Evolutionary conservation across 306 rosid species (phyloP), one percentile per base, ranked within the genome.

Genomic region (Vigna angularis): DNA sequence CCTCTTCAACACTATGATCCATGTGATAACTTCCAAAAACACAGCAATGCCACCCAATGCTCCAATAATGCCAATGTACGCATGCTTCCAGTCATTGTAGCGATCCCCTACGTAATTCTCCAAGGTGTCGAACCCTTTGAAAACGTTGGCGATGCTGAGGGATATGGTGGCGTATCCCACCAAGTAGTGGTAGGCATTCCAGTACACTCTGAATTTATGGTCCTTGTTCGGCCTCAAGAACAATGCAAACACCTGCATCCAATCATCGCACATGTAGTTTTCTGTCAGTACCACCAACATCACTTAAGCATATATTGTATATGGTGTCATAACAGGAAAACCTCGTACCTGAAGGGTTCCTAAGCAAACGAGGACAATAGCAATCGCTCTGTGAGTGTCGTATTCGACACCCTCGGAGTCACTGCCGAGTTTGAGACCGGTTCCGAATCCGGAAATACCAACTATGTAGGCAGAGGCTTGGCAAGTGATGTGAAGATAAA

Each of bases 141-240:
- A 93, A 6, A 95, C 83, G 82, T 95, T 93, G 45, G 51, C 32
- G 50, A 91, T 72, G 80, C 93, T 83, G 34, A 95, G 87, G 79
- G 59, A 28, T 45, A 95, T 95, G 47, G 93, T 91, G 13, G 82
- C 20, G 73, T 93, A 88, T 11, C 98, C 98, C 6, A 90, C 61
- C 0, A 71, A 3, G 47, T 87, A 83, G 80, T 95, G 97, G 80
- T 90, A 95, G 6, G 76, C n/a, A 28, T 87, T 95, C 98, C 99
- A 91, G 90, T 82, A 82, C 22, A 95, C 16, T 90, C 96, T 88
- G 87, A 48, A 78, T 65, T 91, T 95, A 76, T 95, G 97, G 49
- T 93, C 97, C 75, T 85, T 87, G 80, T 95, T 91, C 20, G 91
- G 99, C 85, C 99, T 95, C 78, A 95, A 67, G 63, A 95, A 89